Conservation (phyloP, 345 rosid species). For the Cardamine occulta region DNA sequence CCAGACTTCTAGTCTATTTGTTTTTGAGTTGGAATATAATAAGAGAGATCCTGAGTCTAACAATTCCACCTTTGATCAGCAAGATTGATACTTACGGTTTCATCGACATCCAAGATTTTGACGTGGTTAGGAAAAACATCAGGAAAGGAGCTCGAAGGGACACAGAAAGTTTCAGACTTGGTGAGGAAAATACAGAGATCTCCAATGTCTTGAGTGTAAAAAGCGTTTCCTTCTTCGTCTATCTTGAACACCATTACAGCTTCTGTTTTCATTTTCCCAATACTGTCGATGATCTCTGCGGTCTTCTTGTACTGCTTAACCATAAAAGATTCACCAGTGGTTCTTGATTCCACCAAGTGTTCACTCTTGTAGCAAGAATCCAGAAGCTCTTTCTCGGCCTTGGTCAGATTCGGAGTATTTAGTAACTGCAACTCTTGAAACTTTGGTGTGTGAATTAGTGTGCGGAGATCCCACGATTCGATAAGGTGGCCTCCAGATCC, state of each 20-base stretch:
- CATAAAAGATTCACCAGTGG: not conserved
- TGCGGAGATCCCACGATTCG: not conserved
- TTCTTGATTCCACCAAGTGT: not conserved
- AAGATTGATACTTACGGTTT: not conserved
- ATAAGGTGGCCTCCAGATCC: not conserved
- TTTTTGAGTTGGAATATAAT: not conserved
- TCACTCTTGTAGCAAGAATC: not conserved
- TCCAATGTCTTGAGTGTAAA: not conserved
- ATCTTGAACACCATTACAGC: not conserved
- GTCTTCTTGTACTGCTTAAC: not conserved
- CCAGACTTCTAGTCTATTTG: not conserved
- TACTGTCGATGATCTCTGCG: not conserved
- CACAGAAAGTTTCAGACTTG: not conserved
- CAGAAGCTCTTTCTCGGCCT: not conserved
- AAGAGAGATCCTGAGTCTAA: not conserved
- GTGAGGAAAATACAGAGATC: slow-evolving; percentile 6
- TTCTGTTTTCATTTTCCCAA: not conserved
- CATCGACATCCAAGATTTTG: not conserved
- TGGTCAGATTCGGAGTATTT: not conserved
- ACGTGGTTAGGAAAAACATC: not conserved
- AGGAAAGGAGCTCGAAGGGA: not conserved
- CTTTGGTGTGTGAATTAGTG: not conserved
- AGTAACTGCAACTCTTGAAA: not conserved
- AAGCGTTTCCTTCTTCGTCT: not conserved
- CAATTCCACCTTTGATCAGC: not conserved